Base-by-base conservation (phyloP, 345 rosid genomes). In the Citrus unshiu region DNA sequence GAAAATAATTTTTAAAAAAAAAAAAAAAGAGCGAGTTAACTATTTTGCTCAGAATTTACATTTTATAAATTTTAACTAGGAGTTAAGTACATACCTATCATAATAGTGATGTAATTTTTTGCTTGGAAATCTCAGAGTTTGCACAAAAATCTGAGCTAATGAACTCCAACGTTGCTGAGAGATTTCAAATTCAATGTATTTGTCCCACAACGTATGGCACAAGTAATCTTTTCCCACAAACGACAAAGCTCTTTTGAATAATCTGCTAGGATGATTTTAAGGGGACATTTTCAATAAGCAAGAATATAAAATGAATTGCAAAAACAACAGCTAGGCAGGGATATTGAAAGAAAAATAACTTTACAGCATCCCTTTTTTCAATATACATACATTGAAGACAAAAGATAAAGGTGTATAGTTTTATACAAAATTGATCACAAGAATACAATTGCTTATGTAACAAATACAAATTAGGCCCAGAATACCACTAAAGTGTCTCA, bases 171-270 rank as follows among this genome's bases (percentile, higher is more conserved):
- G 78, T 83, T 91, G 84, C 78, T 82, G 85, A 37, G 85, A 84
- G 68, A 91, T 82, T 84, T 91, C 90, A 73, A 87, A 95, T 37
- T 87, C 93, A 61, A 95, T 77, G 80, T 90, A 91, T 79, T 86
- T 92, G 84, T 95, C 97, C 98, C 98, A 93, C 83, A 95, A 81
- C 6, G 82, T 58, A 80, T 82, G 91, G 79, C 93, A 89, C 70
- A 83, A 84, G 83, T 89, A 95, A 85, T 95, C 97, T 79, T 93
- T 95, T 82, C 97, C 98, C 76, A 93, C 91, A 88, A 91, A 87
- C 10, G 95, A 91, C 74, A 95, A 63, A 19, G 85, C 94, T 81
- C 97, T 90, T 80, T 81, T 88, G 86, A 92, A 95, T 81, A 93
- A 85, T 83, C 98, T 95, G 91, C 60, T 67, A 46, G 4, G 51